Base-by-base conservation (phyloP, 306 rosid genomes). In the Pyrus bretschneideri region DNA sequence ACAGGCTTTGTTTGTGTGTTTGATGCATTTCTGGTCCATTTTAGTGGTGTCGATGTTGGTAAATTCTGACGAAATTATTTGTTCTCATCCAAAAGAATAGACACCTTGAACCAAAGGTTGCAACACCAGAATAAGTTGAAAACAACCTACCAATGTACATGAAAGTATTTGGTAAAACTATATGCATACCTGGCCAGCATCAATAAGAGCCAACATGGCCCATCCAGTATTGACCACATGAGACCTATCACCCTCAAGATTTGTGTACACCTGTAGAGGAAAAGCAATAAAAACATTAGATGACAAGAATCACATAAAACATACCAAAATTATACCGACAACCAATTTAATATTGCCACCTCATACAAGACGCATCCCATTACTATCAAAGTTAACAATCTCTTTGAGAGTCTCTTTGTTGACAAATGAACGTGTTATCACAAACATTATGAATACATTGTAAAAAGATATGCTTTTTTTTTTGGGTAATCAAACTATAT, bases 201-300 rank as follows among this genome's bases (percentile, higher is more conserved):
- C 93, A 49, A 93, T 85, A 55, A 93, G 96, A 76, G 93, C 84
- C 80, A 85, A 68, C 88, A 91, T 67, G 55, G 98, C 96, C 96
- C 96, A 93, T 67, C 85, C 95, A 11, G 96, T 93, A 67, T 86
- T 89, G 42, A 93, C 98, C 30, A 81, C 85, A 86, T 93, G 98
- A 38, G 95, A 67, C 77, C 83, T 84, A 80, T 86, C 73, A 30
- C 83, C 75, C 72, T 93, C 88, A 54, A 93, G 76, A 84, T 87
- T 87, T 73, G 98, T 72, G 82, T 93, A 93, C 65, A 85, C 91
- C 98, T 93, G 83, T 25, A 25, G 25, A 25, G 25, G 25, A 25
- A 25, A 25, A 25, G 25, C 25, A 25, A 25, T 25, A 25, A 25
- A 25, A 25, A 25, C 25, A 25, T 25, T 25, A 25, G 25, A 25